Evolutionary conservation across 2,329 filamentous ascomycete species (phyloP).

Genomic region (Cercospora sesami): DNA sequence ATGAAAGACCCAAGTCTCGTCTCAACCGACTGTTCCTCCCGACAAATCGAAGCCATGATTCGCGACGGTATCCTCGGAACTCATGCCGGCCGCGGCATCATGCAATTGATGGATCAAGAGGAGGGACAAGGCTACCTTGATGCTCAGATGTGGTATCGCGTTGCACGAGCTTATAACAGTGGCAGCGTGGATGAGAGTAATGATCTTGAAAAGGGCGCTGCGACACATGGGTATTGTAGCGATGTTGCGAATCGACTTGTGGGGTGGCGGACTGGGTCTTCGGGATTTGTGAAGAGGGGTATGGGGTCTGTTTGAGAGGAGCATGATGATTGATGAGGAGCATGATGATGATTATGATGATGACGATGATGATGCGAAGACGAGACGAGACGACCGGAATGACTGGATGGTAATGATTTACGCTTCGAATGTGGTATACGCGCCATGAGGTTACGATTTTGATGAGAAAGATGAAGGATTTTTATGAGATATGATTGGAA

Average conservation of each 20-base stretch:
- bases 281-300: neutral
- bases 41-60: conserved; percentile 44
- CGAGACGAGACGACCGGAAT: neutral
- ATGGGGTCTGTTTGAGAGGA: neutral
- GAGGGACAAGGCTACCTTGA: neutral
- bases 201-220: neutral
- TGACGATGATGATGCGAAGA: neutral
- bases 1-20: conserved; percentile 31
- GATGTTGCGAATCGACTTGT: conserved; percentile 1
- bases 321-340: neutral
- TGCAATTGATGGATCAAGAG: conserved; percentile 39
- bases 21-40: conserved; percentile 28
- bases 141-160: conserved; percentile 12
- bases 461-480: neutral
- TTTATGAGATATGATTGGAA: neutral
- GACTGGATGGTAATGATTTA: neutral
- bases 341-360: neutral
- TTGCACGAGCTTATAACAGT: conserved; percentile 6
- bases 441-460: neutral
- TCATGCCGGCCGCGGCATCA: conserved; percentile 46
- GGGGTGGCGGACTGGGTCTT: neutral
- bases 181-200: neutral
- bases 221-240: neutral
- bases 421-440: neutral
- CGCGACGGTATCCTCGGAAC: conserved; percentile 49